phyloP scores from a whole-genome alignment of 1,284 basidiomycete species.

The Ceratobasidium theobromae region DNA sequence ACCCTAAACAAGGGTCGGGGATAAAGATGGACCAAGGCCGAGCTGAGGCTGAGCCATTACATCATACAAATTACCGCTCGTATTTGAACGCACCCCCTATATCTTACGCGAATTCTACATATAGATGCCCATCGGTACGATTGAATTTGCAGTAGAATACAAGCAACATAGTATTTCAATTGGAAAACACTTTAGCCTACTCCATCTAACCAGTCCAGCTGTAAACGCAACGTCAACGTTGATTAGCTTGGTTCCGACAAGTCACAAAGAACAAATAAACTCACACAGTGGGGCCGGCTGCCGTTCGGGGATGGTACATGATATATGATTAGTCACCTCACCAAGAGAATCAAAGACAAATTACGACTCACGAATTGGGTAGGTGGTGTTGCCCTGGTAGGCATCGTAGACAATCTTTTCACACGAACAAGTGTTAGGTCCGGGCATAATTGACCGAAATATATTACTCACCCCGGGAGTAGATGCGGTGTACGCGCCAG shows the following conservation, averaged over 20 bases:
- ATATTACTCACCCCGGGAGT: conserved; percentile 46
- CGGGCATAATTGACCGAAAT: not conserved
- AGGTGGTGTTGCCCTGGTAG: not conserved
- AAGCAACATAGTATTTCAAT: not conserved
- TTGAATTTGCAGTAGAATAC: not conserved
- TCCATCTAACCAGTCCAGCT: not conserved
- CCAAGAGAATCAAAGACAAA: not conserved
- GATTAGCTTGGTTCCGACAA: not conserved
- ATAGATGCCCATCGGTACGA: no score
- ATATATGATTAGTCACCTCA: not conserved
- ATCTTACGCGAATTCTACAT: no score
- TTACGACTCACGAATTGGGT: conserved; percentile 23
- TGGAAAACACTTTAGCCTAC: not conserved
- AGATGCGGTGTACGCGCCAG: conserved; percentile 51
- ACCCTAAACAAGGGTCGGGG: conserved; percentile 13
- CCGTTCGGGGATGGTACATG: not conserved
- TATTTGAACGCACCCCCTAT: no score
- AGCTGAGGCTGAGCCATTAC: no score
- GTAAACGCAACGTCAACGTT: no score
- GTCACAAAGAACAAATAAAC: not conserved
- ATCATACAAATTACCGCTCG: no score
- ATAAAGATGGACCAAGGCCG: no score
- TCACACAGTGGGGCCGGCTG: conserved; percentile 24
- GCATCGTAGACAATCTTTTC: conserved; percentile 20
- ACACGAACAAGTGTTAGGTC: not conserved